Base-by-base conservation (phyloP, 2,329 filamentous ascomycete genomes). In the Colletotrichum cordylinicola region DNA sequence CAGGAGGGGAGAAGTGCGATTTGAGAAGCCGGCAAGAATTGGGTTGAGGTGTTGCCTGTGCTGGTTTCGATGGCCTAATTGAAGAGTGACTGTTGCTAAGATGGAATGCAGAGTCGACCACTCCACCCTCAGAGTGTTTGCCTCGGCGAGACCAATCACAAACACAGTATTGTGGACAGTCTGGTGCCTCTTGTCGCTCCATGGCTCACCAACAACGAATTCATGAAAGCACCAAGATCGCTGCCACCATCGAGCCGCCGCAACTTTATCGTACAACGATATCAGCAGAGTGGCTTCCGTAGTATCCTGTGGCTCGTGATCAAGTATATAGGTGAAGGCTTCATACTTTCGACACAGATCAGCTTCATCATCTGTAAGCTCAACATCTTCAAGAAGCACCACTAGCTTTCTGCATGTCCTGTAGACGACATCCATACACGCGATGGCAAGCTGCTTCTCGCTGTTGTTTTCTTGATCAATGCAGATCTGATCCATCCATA, bases 401-500 rank as follows among this genome's bases (percentile, higher is more conserved):
- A 73, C 56, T 8, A 73, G 56, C 39, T 52, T 62, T 1, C 70
- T 66, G n/a, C 70, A 73, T 6, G 65, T 69, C 10, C 62, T 68
- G 31, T 73, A 73, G 29, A 73, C n/a, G 2, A 69, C 56, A 12
- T 69, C 70, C 70, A 73, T 73, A 18, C 55, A 73, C 8, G 70
- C 70, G 8, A 73, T 73, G 8, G 70, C 39, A 12, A 39, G 56
- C 39, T 73, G 72, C 27, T 74, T 70, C 75, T 86, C 84, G 2
- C 73, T 75, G n/a, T 84, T 78, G 64, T 86, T 81, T 8, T 80
- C 77, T 77, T 86, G 84, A 68, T 86, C 83, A 71, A 86, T 86
- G 74, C 84, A 86, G 48, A 86, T 78, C 77, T 86, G 84, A 64
- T 86, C 84, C 6, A 85, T 83, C 84, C 84, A 86, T 2, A 74